Base-by-base conservation (phyloP, 2,329 filamentous ascomycete species). In the Triangularia verruculosa region DNA sequence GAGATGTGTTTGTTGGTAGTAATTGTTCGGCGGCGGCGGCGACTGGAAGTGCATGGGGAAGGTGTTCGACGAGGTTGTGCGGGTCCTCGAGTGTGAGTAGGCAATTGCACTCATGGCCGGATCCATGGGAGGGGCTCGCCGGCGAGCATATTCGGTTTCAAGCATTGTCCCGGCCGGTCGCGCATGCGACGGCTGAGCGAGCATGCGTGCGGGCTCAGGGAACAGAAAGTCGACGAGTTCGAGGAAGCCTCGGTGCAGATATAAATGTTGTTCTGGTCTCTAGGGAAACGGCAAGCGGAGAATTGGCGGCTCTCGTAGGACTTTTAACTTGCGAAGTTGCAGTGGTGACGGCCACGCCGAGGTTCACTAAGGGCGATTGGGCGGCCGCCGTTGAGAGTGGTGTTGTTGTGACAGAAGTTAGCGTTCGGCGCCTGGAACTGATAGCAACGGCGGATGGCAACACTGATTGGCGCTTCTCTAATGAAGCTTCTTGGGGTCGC, bases 1-100 rank as follows among this genome's bases (percentile, higher is more conserved):
- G 34, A 74, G 68, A 47, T 74, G 70, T 69, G 72, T 70, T 58
- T 72, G 70, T 64, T 70, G 73, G 25, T 76, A 69, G 62, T 75
- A 72, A 66, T 73, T 75, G 72, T 70, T 25, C 71, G 71, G 57
- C 67, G 52, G 67, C 28, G 59, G 62, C 11, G 62, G 56, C 51
- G 61, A 52, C 20, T 62, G 63, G 47, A 65, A 64, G 28, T 59
- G 60, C 2, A 58, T 24, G 12, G 81, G 82, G 58, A 85, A 83
- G 62, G 78, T 74, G 72, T 78, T 84, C 65, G 85, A 86, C 2
- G 84, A 86, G 13, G 79, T 81, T n/a, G 83, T 85, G 71, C 83
- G 78, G 59, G 82, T 79, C 70, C 83, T 79, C 34, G 82, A 84
- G 69, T 86, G 84, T 61, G 79, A 76, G 73, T 85, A 85, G 66